phyloP scores from a whole-genome alignment of 768 basidiomycete species.

The Tulasnella sp. region DNA sequence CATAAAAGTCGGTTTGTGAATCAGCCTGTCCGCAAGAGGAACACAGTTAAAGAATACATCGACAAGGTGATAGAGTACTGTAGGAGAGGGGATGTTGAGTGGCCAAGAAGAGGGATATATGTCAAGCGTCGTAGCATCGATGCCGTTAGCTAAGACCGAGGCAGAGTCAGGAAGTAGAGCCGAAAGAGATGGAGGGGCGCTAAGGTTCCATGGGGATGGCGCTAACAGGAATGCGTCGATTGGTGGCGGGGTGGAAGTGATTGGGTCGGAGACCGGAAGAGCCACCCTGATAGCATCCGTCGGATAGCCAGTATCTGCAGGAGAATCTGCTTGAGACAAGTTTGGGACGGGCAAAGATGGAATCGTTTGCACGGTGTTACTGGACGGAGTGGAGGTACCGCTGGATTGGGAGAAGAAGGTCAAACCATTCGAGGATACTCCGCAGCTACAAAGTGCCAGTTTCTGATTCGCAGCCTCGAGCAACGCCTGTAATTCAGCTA shows the following conservation, averaged over 20 bases:
- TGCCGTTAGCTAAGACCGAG: background rate
- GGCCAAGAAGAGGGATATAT: constrained; percentile 55
- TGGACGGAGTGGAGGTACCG: background rate
- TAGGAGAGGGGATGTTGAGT: constrained; percentile 60
- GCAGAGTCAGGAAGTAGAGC: background rate
- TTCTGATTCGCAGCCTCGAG: background rate
- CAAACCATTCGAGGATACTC: background rate
- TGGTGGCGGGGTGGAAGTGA: background rate
- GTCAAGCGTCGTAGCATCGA: background rate
- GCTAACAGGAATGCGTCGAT: background rate
- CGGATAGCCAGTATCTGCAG: background rate
- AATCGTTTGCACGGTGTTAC: background rate
- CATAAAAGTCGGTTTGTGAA: constrained; percentile 70
- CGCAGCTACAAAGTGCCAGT: constrained; percentile 16
- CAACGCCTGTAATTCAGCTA: constrained; percentile 15
- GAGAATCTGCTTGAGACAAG: background rate
- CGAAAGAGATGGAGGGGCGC: background rate
- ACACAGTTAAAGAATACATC: constrained; percentile 80
- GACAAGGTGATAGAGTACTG: constrained; percentile 69
- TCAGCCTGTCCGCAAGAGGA: constrained; percentile 69
- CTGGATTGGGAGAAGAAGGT: background rate
- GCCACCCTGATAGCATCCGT: background rate
- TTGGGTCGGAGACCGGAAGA: background rate
- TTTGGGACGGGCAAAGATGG: background rate
- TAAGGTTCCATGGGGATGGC: background rate